Conservation (phyloP, 2,329 filamentous ascomycete genomes). For the Aspergillus phoenicis region DNA sequence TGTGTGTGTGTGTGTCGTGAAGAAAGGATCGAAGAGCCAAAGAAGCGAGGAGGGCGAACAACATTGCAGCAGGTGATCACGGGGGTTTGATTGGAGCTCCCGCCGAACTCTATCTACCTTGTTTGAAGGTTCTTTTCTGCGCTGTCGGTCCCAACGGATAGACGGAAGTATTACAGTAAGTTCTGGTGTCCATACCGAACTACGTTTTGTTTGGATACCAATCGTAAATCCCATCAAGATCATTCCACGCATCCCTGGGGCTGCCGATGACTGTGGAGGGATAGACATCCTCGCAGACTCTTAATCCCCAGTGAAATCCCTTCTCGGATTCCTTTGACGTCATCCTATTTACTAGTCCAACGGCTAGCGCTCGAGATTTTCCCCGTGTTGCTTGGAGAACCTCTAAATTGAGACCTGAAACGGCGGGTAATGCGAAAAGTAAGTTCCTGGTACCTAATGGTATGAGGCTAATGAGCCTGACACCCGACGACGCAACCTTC, state of each 20-base stretch:
- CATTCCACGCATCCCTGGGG: neutral
- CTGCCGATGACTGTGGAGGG: neutral
- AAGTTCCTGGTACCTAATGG: conserved; percentile 10
- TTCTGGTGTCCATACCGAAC: neutral
- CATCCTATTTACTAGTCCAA: conserved; percentile 8
- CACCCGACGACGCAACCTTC: neutral
- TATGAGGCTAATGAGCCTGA: conserved; percentile 5
- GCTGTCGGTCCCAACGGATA: neutral
- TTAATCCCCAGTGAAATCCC: neutral
- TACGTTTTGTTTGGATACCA: neutral
- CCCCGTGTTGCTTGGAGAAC: neutral
- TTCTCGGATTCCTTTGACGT: conserved; percentile 19
- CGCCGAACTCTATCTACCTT: conserved; percentile 7
- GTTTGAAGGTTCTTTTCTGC: neutral
- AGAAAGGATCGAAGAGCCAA: conserved; percentile 11
- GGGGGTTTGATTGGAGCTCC: conserved; percentile 9
- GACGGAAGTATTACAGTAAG: neutral
- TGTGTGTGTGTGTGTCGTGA: neutral
- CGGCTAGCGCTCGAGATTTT: conserved; percentile 4
- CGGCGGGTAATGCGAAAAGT: conserved; percentile 7
- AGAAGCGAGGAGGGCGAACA: conserved; percentile 20
- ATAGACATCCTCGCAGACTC: neutral
- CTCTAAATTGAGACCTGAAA: conserved; percentile 6
- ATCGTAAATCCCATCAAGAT: neutral
- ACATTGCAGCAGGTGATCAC: conserved; percentile 17